Percentiles rank a stretch among this genome's conserved stretches.
Evolutionary conservation across 1,139 yeast genomes (phyloP).

Genomic region (Suhomyces bolitotheri): DNA sequence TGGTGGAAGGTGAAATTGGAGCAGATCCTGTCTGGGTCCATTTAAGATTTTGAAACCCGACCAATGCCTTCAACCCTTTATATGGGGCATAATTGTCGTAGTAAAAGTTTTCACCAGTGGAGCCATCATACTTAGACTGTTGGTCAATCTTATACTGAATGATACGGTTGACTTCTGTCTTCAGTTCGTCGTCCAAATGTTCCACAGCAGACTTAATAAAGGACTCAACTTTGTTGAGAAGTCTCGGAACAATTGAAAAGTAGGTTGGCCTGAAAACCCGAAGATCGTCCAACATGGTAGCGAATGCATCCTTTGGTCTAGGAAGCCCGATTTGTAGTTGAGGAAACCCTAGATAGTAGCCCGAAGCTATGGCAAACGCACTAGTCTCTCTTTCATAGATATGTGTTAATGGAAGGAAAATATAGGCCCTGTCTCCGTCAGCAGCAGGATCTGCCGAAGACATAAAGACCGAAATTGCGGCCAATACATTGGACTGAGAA

Average conservation of each 20-base stretch:
- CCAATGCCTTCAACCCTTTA: conserved; percentile 12
- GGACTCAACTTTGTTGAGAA: conserved; percentile 38
- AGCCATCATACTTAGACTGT: conserved; percentile 16
- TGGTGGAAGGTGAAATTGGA: conserved; percentile 21
- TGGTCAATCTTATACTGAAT: conserved; percentile 15
- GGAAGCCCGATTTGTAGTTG: conserved; percentile 21
- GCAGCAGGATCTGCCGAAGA: conserved; percentile 15
- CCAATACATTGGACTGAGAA: conserved; percentile 31
- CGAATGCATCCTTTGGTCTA: conserved; percentile 16
- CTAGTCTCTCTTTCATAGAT: conserved; percentile 40
- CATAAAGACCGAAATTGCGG: conserved; percentile 26
- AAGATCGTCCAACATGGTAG: conserved; percentile 28
- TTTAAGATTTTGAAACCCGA: conserved; percentile 21
- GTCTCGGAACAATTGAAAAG: conserved; percentile 41
- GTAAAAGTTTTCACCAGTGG: conserved; percentile 12
- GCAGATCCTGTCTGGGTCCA: conserved; percentile 27
- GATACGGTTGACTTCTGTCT: conserved; percentile 12
- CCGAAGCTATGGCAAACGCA: conserved; percentile 31
- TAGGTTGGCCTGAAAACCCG: conserved; percentile 32
- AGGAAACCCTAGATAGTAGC: conserved; percentile 47
- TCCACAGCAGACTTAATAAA: conserved; percentile 15
- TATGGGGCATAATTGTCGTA: conserved; percentile 16
- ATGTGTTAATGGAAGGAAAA: conserved; percentile 43
- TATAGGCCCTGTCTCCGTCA: conserved; percentile 19
- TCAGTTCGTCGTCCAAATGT: conserved; percentile 5